A percentile compares a stretch with the other conserved stretches of the same genome.
Conservation (phyloP, 2,329 filamentous ascomycete species). For the Nemania abortiva region DNA sequence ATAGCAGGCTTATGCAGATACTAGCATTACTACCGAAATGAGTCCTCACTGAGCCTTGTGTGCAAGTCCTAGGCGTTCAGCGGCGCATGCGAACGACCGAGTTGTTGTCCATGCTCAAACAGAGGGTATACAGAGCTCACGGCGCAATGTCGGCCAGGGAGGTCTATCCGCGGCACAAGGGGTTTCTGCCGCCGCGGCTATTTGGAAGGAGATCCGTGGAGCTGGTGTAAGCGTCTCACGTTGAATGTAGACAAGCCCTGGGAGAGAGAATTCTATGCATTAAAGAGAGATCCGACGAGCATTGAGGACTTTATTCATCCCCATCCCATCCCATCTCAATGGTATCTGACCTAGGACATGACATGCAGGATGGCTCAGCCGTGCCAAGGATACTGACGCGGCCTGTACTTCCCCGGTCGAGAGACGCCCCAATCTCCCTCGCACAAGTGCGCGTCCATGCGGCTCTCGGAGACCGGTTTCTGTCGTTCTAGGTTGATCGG, state of each 20-base stretch:
- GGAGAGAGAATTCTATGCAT: slow-evolving; percentile 16
- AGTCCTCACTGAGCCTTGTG: not conserved
- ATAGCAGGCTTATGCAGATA: no score
- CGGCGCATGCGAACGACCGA: not conserved
- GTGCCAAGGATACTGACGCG: slow-evolving; percentile 28
- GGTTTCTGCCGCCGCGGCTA: slow-evolving; percentile 34
- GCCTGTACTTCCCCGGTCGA: slow-evolving; percentile 7
- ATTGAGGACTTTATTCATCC: slow-evolving; percentile 1
- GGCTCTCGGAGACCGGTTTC: slow-evolving; percentile 28
- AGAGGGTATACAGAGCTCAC: not conserved
- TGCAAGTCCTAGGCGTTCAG: no score
- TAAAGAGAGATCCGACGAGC: slow-evolving; percentile 17
- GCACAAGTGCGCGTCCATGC: slow-evolving; percentile 24
- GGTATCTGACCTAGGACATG: not conserved
- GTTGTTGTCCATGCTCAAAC: not conserved
- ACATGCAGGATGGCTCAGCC: slow-evolving; percentile 1
- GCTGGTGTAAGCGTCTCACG: slow-evolving; percentile 29
- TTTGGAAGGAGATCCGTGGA: slow-evolving; percentile 23
- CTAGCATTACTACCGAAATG: not conserved
- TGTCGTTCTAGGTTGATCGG: slow-evolving; percentile 8
- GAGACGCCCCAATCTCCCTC: slow-evolving; percentile 8
- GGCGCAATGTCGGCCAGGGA: slow-evolving; percentile 26
- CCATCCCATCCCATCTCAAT: not conserved
- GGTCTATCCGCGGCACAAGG: slow-evolving; percentile 28
- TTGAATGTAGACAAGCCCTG: slow-evolving; percentile 17